Conservation (phyloP, 2,329 filamentous ascomycete genomes). For the Colletotrichum sp. region DNA sequence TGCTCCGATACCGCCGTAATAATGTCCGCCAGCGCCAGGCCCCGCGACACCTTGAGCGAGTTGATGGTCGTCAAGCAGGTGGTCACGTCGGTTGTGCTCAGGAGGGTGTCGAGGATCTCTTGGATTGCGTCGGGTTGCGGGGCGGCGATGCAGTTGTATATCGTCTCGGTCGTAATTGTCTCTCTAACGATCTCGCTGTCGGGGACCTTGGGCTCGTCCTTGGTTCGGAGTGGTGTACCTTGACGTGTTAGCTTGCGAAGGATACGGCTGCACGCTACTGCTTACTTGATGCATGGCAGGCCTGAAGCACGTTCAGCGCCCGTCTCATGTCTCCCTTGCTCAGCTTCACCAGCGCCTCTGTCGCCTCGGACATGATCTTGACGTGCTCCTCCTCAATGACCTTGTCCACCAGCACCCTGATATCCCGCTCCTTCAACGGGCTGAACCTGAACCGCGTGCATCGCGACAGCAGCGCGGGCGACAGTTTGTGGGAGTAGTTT, state of each 20-base stretch:
- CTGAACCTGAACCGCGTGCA: slow-evolving; percentile 97
- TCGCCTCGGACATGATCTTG: slow-evolving; percentile 80
- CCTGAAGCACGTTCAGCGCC: slow-evolving; percentile 93
- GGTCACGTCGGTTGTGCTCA: slow-evolving; percentile 86
- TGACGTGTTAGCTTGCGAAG: not conserved
- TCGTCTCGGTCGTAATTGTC: slow-evolving; percentile 84
- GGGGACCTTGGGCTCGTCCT: slow-evolving; percentile 62
- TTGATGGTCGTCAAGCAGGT: slow-evolving; percentile 89
- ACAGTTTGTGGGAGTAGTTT: slow-evolving; percentile 98
- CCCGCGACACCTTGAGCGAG: slow-evolving; percentile 82
- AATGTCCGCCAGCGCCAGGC: slow-evolving; percentile 91
- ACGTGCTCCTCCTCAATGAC: slow-evolving; percentile 89
- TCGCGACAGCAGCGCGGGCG: slow-evolving; percentile 86
- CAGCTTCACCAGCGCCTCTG: slow-evolving; percentile 81
- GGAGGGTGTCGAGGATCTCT: slow-evolving; percentile 82
- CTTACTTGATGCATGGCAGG: slow-evolving; percentile 90
- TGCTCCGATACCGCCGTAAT: slow-evolving; percentile 86
- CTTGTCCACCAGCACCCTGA: slow-evolving; percentile 82
- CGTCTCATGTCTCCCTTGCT: slow-evolving; percentile 97
- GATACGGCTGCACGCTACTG: slow-evolving; percentile 23
- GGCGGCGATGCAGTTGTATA: slow-evolving; percentile 97
- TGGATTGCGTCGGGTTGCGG: slow-evolving; percentile 89
- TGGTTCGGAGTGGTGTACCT: slow-evolving; percentile 72
- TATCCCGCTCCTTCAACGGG: slow-evolving; percentile 87
- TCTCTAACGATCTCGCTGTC: slow-evolving; percentile 76